A percentile compares a stretch with the other conserved stretches of the same genome.
Conservation (phyloP, 352 stramenopile species). For the Phytophthora tentaculata region DNA sequence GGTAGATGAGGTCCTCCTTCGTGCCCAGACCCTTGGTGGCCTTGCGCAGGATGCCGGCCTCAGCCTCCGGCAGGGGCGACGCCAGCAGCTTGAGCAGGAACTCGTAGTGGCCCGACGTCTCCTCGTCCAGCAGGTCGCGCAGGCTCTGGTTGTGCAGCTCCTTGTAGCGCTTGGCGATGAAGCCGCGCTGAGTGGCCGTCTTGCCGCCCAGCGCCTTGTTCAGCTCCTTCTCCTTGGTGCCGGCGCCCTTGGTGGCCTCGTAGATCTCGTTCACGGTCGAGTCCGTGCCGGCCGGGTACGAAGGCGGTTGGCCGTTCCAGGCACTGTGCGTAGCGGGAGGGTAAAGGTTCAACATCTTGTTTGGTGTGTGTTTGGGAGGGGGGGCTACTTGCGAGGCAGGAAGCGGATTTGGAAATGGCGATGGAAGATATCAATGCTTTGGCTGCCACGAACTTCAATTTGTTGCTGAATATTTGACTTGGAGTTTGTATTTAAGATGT, state of each 20-base stretch:
- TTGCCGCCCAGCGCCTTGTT: conserved; percentile 69
- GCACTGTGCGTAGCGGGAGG: conserved; percentile 67
- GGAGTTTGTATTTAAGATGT: too few species aligned
- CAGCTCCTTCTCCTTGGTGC: conserved; percentile 69
- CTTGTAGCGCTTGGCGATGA: conserved; percentile 76
- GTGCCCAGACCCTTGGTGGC: conserved; percentile 75
- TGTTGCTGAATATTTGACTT: not conserved
- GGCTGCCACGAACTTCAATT: not conserved
- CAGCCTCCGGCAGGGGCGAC: conserved; percentile 63
- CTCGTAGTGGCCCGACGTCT: conserved; percentile 69
- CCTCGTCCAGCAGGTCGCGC: conserved; percentile 62
- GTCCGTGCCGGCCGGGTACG: conserved; percentile 61
- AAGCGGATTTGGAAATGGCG: conserved; percentile 29
- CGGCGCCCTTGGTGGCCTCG: conserved; percentile 68
- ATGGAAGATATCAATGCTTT: not conserved
- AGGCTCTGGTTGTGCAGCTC: conserved; percentile 70
- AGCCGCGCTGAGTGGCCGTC: conserved; percentile 61
- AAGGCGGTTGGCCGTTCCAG: conserved; percentile 55
- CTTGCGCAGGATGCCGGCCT: conserved; percentile 65
- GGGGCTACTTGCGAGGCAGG: conserved; percentile 22
- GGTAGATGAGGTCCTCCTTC: conserved; percentile 73
- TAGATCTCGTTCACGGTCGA: conserved; percentile 65
- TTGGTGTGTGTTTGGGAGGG: too few species aligned
- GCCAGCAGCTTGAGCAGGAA: conserved; percentile 69
- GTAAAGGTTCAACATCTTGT: conserved; percentile 85